phyloP scores from a whole-genome alignment of 2,329 filamentous ascomycete species.

The Blumeria graminis region DNA sequence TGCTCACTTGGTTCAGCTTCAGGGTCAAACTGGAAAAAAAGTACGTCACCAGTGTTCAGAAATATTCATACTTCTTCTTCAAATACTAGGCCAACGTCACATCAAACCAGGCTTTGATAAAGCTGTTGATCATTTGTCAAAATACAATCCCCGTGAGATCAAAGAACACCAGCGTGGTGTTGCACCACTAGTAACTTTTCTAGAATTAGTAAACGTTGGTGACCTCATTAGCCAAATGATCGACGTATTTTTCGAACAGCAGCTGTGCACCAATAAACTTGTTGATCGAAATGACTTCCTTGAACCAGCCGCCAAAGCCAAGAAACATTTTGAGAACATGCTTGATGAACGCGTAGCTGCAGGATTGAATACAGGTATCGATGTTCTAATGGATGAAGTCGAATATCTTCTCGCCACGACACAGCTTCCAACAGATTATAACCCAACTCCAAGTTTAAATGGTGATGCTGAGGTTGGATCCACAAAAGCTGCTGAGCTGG shows the following conservation, averaged over 20 bases:
- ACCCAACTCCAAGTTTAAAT: conserved; percentile 31
- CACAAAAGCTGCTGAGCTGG: conserved; percentile 51
- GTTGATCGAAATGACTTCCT: conserved; percentile 87
- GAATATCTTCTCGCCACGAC: conserved; percentile 83
- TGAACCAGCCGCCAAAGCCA: conserved; percentile 72
- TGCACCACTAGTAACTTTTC: conserved; percentile 78
- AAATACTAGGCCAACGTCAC: conserved; percentile 65
- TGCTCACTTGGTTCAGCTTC: conserved; percentile 57
- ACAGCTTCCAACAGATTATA: conserved; percentile 73
- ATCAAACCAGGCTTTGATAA: conserved; percentile 86
- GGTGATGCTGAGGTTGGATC: conserved; percentile 38
- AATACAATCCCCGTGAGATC: conserved; percentile 73
- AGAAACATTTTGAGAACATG: conserved; percentile 98
- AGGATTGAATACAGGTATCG: conserved; percentile 89
- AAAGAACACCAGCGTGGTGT: conserved; percentile 48
- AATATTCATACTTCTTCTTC: conserved; percentile 68
- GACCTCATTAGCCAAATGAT: conserved; percentile 98
- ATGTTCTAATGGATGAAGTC: conserved; percentile 94
- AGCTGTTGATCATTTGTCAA: conserved; percentile 70
- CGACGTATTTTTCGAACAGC: conserved; percentile 94
- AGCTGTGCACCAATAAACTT: conserved; percentile 59
- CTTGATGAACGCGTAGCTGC: conserved; percentile 90
- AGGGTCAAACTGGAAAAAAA: conserved; percentile 57
- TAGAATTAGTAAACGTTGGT: conserved; percentile 93
- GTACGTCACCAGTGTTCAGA: conserved; percentile 70